Evolutionary conservation across 306 rosid genomes (phyloP).

Genomic region (Alnus glutinosa): DNA sequence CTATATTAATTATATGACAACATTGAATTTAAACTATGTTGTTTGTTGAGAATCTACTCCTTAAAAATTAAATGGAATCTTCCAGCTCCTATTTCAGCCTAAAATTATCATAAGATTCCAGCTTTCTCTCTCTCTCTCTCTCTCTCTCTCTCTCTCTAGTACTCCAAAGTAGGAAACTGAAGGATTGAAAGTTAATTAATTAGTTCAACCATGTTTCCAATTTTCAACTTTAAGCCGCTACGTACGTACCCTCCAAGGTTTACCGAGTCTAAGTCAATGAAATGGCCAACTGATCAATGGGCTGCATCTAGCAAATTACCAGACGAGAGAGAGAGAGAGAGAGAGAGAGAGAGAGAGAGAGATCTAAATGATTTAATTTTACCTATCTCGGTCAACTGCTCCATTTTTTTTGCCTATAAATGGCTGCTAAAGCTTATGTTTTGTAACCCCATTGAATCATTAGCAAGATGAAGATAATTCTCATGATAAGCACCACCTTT

Average conservation of each 20-base stretch:
- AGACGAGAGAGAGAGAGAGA: not conserved
- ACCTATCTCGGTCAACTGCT: not conserved
- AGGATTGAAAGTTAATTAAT: not conserved
- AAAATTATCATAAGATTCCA: too few relatives aligned
- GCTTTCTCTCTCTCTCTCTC: too few relatives aligned
- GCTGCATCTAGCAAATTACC: too few relatives aligned
- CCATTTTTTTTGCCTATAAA: too few relatives aligned
- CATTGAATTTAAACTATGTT: not conserved
- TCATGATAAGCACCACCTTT: not conserved
- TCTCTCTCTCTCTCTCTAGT: too few relatives aligned
- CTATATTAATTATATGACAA: not conserved
- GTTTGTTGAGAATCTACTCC: too few relatives aligned
- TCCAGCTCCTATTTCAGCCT: too few relatives aligned
- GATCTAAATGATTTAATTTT: not conserved
- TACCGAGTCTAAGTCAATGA: too few relatives aligned
- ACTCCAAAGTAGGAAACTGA: not conserved
- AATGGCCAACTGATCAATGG: too few relatives aligned
- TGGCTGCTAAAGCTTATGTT: not conserved
- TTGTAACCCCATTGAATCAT: not conserved
- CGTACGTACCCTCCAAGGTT: not conserved
- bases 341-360: not conserved
- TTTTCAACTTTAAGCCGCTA: not conserved
- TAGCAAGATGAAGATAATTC: not conserved
- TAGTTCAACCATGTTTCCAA: not conserved
- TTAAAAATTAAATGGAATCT: too few relatives aligned